A percentile compares a stretch with the other conserved stretches of the same genome.
These are phyloP conservation scores for Aspergillus aculeatinus DNA, from an alignment of 2,329 filamentous ascomycete species.

Conservation along the genomic window DNA sequence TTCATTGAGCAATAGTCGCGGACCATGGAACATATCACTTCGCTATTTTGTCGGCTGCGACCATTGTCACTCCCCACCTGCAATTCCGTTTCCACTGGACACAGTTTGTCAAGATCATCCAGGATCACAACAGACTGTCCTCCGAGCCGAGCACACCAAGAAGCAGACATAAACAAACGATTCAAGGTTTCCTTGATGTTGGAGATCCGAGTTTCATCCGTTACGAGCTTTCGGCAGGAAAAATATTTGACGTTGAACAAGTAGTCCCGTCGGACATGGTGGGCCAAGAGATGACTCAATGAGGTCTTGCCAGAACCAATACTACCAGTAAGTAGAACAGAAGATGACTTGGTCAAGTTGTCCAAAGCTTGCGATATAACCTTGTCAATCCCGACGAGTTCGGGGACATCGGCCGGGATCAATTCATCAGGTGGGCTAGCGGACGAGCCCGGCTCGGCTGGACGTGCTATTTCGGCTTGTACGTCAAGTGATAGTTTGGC, in stretches of 20 bases:
- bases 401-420: conserved; percentile 54
- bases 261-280: conserved; percentile 67
- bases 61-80: conserved; percentile 93
- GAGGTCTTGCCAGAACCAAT: conserved; percentile 88
- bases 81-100: conserved; percentile 89
- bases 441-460: conserved; percentile 49
- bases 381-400: conserved; percentile 80
- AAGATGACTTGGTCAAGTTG: conserved; percentile 81
- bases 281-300: conserved; percentile 72
- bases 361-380: conserved; percentile 70
- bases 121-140: conserved; percentile 82
- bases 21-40: conserved; percentile 79
- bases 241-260: conserved; percentile 85
- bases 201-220: conserved; percentile 83
- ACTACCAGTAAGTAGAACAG: conserved; percentile 82
- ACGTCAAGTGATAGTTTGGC: conserved; percentile 72
- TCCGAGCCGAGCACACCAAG: conserved; percentile 85
- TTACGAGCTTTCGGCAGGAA: conserved; percentile 80
- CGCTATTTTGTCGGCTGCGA: conserved; percentile 86
- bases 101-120: conserved; percentile 90
- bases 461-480: conserved; percentile 69
- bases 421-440: conserved; percentile 54
- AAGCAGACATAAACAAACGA: conserved; percentile 80
- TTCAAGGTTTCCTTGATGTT: conserved; percentile 87
- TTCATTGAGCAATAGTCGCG: conserved; percentile 78